Conservation (phyloP, 306 rosid genomes). For the Lablab purpureus region DNA sequence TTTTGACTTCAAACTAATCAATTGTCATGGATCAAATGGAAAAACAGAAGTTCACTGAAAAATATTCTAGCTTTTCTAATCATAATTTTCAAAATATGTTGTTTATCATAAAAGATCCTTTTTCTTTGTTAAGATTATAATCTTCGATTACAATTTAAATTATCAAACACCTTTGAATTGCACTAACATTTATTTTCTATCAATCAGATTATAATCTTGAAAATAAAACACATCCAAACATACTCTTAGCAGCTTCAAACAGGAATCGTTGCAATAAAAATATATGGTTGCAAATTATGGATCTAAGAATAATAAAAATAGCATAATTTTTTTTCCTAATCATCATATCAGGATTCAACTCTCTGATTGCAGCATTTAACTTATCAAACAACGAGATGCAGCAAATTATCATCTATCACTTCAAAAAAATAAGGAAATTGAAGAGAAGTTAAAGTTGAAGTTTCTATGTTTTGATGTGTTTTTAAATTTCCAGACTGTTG, state of each 20-base stretch:
- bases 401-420: neutral
- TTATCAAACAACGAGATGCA: neutral
- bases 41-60: neutral
- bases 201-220: neutral
- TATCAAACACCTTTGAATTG: neutral
- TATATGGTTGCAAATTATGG: neutral
- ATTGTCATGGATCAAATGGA: neutral
- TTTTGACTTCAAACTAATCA: neutral
- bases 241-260: neutral
- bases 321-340: neutral
- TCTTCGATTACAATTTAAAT: neutral
- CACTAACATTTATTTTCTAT: neutral
- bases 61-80: neutral
- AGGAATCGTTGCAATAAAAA: neutral
- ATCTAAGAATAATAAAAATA: neutral
- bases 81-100: neutral
- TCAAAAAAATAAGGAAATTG: neutral
- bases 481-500: constrained; percentile 43
- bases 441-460: neutral
- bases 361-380: neutral
- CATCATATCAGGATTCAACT: neutral
- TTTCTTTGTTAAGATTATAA: neutral
- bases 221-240: neutral
- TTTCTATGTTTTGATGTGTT: neutral
- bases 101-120: neutral